Evolutionary conservation across 2,329 filamentous ascomycete genomes (phyloP), one percentile per base, ranked within the genome.

Genomic region (Colletotrichum tropicale): DNA sequence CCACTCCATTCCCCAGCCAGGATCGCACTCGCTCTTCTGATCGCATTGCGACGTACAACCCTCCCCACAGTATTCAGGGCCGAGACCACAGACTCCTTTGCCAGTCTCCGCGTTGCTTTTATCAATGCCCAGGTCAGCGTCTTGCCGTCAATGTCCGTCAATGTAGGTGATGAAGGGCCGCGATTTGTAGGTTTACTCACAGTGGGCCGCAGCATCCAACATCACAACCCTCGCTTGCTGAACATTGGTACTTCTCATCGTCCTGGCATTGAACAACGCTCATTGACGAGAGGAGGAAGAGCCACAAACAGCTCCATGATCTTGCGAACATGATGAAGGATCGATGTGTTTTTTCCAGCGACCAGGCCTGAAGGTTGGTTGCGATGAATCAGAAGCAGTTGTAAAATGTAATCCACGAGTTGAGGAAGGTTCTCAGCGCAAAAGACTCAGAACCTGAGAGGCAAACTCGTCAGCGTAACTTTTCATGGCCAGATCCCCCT

Each of bases 1-100:
- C 76, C 77, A 83, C 65, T 81, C 34, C 8, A 60, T 48, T 0
- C 82, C 82, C 80, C 81, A 82, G 34, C 81, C 82, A 7, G 81
- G 81, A 75, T 83, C 80, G 70, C 83, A 84, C 60, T 82, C 77
- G 56, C 71, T 76, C 68, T 81, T 82, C 18, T 77, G 71, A n/a
- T 80, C 62, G 60, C 82, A 84, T 24, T 73, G 75, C 4, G 78
- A 80, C 12, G 75, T 77, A 52, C 78, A 81, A 8, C 77, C 79
- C 60, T 78, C 66, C 7, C 38, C 38, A 2, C 38, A 48, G 18
- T 48, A 48, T 7, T 48, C 38, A 21, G 38, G 38, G 38, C 38
- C 38, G 18, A 48, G 38, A n/a, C 38, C 38, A n/a, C 38, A 48
- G 38, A 48, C 38, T 48, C 38, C 38, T 12, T 48, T n/a, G 38